Evolutionary conservation across 805 yeast species (phyloP).

Genomic region (Brettanomyces sp.): DNA sequence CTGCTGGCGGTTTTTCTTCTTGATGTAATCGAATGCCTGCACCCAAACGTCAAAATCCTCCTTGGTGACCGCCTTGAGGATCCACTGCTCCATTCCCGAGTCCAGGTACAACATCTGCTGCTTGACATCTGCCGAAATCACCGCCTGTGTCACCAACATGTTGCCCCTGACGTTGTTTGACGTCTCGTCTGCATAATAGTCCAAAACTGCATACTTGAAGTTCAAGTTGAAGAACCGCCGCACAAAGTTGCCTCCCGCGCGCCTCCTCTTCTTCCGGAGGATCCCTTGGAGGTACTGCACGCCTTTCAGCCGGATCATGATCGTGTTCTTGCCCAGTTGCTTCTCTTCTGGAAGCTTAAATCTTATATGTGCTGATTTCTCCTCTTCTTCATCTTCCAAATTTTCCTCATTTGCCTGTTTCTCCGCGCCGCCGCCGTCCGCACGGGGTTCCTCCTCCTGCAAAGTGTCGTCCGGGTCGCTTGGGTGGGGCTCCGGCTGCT

Average conservation of each 20-base stretch:
- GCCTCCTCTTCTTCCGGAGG: slow-evolving; percentile 59
- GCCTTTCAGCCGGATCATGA: slow-evolving; percentile 36
- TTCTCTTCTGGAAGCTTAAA: slow-evolving; percentile 19
- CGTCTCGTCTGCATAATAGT: slow-evolving; percentile 66
- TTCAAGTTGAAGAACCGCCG: slow-evolving; percentile 80
- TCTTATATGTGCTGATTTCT: slow-evolving; percentile 11
- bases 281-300: slow-evolving; percentile 74
- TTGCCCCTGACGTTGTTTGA: slow-evolving; percentile 78
- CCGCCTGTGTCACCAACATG: slow-evolving; percentile 76
- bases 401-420: neutral
- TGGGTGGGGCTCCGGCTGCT: too few species aligned
- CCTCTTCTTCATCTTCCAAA: neutral
- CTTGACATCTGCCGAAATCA: slow-evolving; percentile 68
- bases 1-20: slow-evolving; percentile 17
- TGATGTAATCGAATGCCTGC: slow-evolving; percentile 57
- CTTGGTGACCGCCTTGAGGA: slow-evolving; percentile 55
- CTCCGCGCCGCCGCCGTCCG: neutral
- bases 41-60: slow-evolving; percentile 78
- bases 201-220: slow-evolving; percentile 70
- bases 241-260: slow-evolving; percentile 76
- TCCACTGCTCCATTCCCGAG: slow-evolving; percentile 95
- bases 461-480: too few species aligned
- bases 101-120: slow-evolving; percentile 70
- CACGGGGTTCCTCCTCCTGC: too few species aligned
- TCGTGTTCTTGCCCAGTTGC: slow-evolving; percentile 16